A percentile compares a stretch with the other conserved stretches of the same genome.
phyloP scores from a whole-genome alignment of 1,284 basidiomycete genomes.

The Porodaedalea pini region DNA sequence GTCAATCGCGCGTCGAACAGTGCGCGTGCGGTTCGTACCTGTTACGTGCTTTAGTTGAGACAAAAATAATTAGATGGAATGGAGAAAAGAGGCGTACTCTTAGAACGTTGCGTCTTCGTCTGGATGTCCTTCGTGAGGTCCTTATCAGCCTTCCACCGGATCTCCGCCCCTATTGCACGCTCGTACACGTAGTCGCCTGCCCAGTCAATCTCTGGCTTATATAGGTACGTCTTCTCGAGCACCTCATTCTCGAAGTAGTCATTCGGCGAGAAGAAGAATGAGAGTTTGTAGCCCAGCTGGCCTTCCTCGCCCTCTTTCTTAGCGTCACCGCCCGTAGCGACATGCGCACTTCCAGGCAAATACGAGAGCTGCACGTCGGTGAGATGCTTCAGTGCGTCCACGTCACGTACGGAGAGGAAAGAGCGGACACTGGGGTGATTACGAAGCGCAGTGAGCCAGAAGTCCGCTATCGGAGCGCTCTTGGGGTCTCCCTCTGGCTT shows the following conservation, averaged over 20 bases:
- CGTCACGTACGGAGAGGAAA: constrained; percentile 92
- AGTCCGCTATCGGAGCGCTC: constrained; percentile 80
- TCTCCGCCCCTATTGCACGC: constrained; percentile 84
- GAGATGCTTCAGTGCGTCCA: constrained; percentile 68
- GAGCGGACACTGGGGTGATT: constrained; percentile 88
- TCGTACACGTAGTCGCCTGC: constrained; percentile 95
- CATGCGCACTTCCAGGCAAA: constrained; percentile 25
- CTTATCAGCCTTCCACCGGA: constrained; percentile 98
- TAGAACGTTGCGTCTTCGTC: constrained; percentile 99
- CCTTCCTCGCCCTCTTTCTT: background rate
- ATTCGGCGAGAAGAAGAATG: constrained; percentile 81
- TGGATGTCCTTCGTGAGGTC: constrained; percentile 97
- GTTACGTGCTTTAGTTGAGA: constrained; percentile 18
- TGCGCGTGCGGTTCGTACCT: constrained; percentile 92
- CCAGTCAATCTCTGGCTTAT: constrained; percentile 92
- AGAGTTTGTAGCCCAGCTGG: constrained; percentile 86
- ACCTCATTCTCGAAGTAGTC: constrained; percentile 85
- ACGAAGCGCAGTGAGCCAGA: constrained; percentile 96
- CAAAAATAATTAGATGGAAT: background rate
- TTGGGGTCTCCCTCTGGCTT: constrained; percentile 36
- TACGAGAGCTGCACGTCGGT: constrained; percentile 68
- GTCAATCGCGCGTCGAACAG: constrained; percentile 85
- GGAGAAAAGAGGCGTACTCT: constrained; percentile 59
- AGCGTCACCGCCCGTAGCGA: constrained; percentile 42
- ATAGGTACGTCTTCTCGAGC: constrained; percentile 93